Evolutionary conservation across 305 asterid genomes (phyloP), one percentile per base, ranked within the genome.

Genomic region (Stenogyne calaminthoides): DNA sequence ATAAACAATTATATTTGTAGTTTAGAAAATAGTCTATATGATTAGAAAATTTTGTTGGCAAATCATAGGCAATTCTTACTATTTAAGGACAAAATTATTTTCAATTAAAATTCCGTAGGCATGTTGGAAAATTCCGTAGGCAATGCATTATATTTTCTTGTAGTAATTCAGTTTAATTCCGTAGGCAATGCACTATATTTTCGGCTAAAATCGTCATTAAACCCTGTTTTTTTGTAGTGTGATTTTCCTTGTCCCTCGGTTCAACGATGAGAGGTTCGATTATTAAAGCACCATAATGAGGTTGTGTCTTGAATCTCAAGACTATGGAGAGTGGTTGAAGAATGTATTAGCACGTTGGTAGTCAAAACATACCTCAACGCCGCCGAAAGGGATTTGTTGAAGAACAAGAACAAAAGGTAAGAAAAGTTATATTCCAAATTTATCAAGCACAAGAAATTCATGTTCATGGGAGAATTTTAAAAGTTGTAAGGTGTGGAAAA

Each of bases 251-350:
- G 49, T 51, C 16, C 57, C 57, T 51, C 18, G 7, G 3, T 51
- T 51, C 25, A 51, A n/a, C 6, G 57, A 25, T 11, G 51, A 44
- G 15, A 44, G 5, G 1, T 44, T 44, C 2, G 10, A 51, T 16
- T 51, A 51, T 51, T 51, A 25, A 25, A 51, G 22, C 57, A 51
- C 15, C 10, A 9, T 51, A 15, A 51, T 18, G 57, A 51, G 9
- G 18, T 12, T 57, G 7, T 61, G 68, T 63, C 68, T 63, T 63
- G 34, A 63, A 37, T 63, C 68, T 9, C 68, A 63, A 36, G 29
- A 63, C 52, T 63, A 10, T 63, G 68, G 51, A 63, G 68, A 0
- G 52, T 63, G 0, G 32, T 63, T 39, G 34, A 63, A 37, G 52
- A 63, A 36, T 51, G 34, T 3, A 34, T 63, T 7, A 15, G 22